A percentile compares a stretch with the other conserved stretches of the same genome.
Conservation (phyloP, 441 rosid species). For the Daphne laureola region DNA sequence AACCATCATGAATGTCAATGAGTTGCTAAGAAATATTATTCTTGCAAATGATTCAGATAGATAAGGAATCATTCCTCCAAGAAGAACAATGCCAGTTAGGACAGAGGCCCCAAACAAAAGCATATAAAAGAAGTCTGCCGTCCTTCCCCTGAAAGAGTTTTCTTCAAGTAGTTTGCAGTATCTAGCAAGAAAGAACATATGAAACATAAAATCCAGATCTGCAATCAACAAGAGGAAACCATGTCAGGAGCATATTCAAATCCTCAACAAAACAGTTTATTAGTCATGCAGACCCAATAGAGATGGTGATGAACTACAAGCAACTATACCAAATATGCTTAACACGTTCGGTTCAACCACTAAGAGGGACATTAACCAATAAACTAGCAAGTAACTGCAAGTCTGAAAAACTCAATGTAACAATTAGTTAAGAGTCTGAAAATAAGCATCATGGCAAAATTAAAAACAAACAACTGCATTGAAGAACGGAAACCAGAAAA, state of each 20-base stretch:
- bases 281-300: no score
- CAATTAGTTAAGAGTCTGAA: no score
- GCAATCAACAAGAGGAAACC: slow-evolving; percentile 17
- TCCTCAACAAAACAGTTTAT: not conserved
- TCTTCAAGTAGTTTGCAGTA: slow-evolving; percentile 99
- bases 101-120: slow-evolving; percentile 88
- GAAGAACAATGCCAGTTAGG: slow-evolving; percentile 78
- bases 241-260: slow-evolving; percentile 8
- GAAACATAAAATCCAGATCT: slow-evolving; percentile 98
- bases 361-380: no score
- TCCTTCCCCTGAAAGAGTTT: slow-evolving; percentile 96
- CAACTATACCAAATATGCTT: no score
- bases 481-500: no score
- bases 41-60: slow-evolving; percentile 87
- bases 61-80: slow-evolving; percentile 96
- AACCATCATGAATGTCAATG: slow-evolving; percentile 99
- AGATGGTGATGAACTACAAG: no score
- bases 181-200: slow-evolving; percentile 98
- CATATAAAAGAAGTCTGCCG: slow-evolving; percentile 99
- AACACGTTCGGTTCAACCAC: no score
- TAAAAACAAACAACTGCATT: no score
- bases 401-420: no score
- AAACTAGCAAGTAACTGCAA: no score
- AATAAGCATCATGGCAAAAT: no score
- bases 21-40: slow-evolving; percentile 97